Percentiles rank a stretch among this genome's conserved stretches.
Evolutionary conservation across 2,329 filamentous ascomycete species (phyloP).

Genomic region (Emmonsia crescens): DNA sequence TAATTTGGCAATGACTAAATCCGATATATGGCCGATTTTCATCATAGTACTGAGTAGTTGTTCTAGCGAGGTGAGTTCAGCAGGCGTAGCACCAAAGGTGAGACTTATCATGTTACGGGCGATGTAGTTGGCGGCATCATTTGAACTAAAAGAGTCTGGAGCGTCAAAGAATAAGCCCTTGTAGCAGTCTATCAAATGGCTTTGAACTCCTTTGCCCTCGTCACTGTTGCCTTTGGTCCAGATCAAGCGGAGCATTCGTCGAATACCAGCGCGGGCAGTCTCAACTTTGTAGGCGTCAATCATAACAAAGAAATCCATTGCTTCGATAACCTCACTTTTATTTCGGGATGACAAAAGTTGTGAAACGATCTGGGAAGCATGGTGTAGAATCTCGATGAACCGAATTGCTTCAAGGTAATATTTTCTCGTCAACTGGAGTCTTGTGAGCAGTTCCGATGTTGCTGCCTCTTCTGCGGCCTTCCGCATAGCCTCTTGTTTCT

Average conservation of each 20-base stretch:
- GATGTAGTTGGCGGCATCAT: conserved; percentile 90
- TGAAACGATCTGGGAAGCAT: conserved; percentile 67
- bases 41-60: conserved; percentile 96
- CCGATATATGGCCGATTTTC: conserved; percentile 78
- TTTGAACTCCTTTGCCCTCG: conserved; percentile 95
- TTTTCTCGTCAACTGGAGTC: conserved; percentile 74
- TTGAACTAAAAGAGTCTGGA: conserved; percentile 73
- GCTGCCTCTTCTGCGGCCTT: conserved; percentile 80
- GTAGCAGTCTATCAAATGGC: conserved; percentile 94
- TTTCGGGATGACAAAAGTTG: conserved; percentile 89
- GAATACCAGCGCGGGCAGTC: conserved; percentile 81
- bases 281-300: conserved; percentile 94
- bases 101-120: conserved; percentile 98
- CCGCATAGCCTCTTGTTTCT: conserved; percentile 60
- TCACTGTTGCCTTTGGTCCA: conserved; percentile 99
- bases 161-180: conserved; percentile 93
- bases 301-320: conserved; percentile 96
- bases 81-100: conserved; percentile 88
- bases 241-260: conserved; percentile 90
- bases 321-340: conserved; percentile 97
- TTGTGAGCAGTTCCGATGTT: conserved; percentile 77
- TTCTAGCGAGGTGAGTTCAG: conserved; percentile 89
- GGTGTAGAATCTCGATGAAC: conserved; percentile 85
- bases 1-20: conserved; percentile 77
- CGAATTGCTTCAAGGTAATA: conserved; percentile 90